phyloP scores from a whole-genome alignment of 2,329 filamentous ascomycete genomes.

The Botryosphaeria dothidea region DNA sequence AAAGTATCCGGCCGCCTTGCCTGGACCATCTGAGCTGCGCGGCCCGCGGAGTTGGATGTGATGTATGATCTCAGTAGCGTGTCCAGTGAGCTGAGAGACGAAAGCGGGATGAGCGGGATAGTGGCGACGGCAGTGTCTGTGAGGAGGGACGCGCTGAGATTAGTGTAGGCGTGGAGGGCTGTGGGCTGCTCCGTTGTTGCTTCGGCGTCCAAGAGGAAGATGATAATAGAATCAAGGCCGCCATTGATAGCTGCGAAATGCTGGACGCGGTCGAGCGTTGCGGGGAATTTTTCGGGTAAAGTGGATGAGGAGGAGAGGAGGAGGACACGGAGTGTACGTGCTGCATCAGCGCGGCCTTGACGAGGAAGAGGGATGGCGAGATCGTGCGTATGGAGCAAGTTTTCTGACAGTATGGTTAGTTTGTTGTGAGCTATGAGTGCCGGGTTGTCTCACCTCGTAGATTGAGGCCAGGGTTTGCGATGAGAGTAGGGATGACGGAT shows the following conservation, averaged over 20 bases:
- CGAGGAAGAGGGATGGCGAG: constrained; percentile 14
- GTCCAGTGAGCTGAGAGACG: not conserved
- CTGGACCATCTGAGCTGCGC: not conserved
- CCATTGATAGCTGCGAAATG: constrained; percentile 15
- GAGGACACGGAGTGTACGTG: constrained; percentile 8
- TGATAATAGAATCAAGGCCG: not conserved
- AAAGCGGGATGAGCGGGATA: not conserved
- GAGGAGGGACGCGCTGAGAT: not conserved
- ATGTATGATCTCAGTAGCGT: not conserved
- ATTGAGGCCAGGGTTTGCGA: constrained; percentile 23
- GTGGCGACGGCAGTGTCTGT: not conserved
- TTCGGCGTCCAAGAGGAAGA: constrained; percentile 3
- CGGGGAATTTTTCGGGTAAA: not conserved
- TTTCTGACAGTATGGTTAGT: not conserved
- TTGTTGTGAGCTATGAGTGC: not conserved
- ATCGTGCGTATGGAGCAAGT: constrained; percentile 12
- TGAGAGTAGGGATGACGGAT: constrained; percentile 37
- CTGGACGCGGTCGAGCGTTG: constrained; percentile 11
- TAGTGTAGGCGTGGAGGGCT: constrained; percentile 5
- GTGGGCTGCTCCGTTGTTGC: not conserved
- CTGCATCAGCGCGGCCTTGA: not conserved
- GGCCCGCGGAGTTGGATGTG: constrained; percentile 8
- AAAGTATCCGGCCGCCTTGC: not conserved
- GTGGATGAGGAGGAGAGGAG: constrained; percentile 14
- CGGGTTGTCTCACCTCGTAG: constrained; percentile 31